phyloP scores from a whole-genome alignment of 176 grass and related monocot species.

The Juncus effusus region DNA sequence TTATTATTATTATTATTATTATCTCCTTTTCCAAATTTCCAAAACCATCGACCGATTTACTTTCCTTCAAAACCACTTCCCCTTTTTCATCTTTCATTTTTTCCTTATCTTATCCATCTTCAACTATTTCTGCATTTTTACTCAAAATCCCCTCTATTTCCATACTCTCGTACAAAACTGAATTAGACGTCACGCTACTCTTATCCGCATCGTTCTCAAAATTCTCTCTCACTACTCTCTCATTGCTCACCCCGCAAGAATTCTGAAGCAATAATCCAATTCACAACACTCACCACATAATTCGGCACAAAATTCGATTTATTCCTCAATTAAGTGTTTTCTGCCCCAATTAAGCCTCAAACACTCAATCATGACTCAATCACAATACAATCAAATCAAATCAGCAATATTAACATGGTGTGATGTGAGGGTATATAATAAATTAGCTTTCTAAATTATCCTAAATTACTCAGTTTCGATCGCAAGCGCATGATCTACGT shows the following conservation, averaged over 20 bases:
- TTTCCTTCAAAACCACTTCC: constrained; percentile 39
- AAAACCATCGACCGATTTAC: constrained; percentile 61
- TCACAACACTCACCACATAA: constrained; percentile 38
- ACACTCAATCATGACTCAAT: too few species aligned
- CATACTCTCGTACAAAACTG: constrained; percentile 38
- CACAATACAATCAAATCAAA: too few species aligned
- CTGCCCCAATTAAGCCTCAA: too few species aligned
- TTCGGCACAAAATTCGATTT: constrained; percentile 10
- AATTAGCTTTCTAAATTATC: too few species aligned
- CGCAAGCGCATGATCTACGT: too few species aligned
- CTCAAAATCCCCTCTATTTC: constrained; percentile 38
- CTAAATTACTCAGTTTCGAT: too few species aligned
- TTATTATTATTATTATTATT: constrained; percentile 31
- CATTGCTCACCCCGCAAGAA: background rate
- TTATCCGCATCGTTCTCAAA: constrained; percentile 61
- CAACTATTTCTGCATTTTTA: constrained; percentile 25
- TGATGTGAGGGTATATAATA: too few species aligned
- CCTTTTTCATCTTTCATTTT: background rate
- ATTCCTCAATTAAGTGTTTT: too few species aligned
- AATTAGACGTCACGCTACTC: constrained; percentile 67
- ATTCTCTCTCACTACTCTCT: constrained; percentile 9
- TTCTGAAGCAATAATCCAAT: background rate
- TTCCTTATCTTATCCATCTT: constrained; percentile 32
- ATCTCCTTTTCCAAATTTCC: constrained; percentile 56
- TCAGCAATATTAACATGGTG: too few species aligned